phyloP scores from a whole-genome alignment of 352 stramenopile genomes.

The Globisporangium radiosum region DNA sequence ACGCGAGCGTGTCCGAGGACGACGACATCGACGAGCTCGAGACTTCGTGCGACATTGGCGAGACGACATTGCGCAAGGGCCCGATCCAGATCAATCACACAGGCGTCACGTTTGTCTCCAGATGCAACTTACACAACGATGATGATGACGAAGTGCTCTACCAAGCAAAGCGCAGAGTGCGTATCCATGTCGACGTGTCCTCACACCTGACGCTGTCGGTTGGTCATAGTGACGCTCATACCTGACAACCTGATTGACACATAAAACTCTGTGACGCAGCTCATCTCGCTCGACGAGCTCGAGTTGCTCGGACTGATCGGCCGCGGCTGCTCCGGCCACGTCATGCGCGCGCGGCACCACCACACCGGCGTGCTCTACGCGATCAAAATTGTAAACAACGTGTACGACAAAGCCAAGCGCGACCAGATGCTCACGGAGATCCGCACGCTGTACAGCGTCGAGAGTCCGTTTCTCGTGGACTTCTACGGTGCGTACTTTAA shows the following conservation, averaged over 20 bases:
- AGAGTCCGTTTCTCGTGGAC: conserved; percentile 53
- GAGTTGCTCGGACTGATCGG: conserved; percentile 46
- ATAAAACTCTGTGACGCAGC: conserved; percentile 3
- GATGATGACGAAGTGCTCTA: not conserved
- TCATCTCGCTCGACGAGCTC: conserved; percentile 47
- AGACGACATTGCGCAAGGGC: conserved; percentile 66
- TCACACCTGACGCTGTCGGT: no score
- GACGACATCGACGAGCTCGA: conserved; percentile 40
- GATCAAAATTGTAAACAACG: conserved; percentile 69
- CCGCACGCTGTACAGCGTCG: conserved; percentile 64
- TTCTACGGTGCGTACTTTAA: conserved; percentile 74
- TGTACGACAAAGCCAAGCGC: conserved; percentile 70
- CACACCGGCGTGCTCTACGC: conserved; percentile 35
- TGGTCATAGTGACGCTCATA: no score
- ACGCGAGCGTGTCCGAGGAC: conserved; percentile 3
- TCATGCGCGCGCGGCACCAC: conserved; percentile 45
- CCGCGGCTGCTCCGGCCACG: conserved; percentile 55
- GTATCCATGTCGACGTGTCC: not conserved
- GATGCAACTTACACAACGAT: conserved; percentile 1
- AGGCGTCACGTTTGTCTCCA: conserved; percentile 43
- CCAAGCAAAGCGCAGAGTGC: conserved; percentile 9
- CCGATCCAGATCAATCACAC: conserved; percentile 56
- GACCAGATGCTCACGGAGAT: conserved; percentile 78
- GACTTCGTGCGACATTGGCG: conserved; percentile 63
- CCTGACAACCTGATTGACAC: not conserved